A percentile compares a stretch with the other conserved stretches of the same genome.
Evolutionary conservation across 2,329 filamentous ascomycete genomes (phyloP).

Genomic region (Epichloe amarillans): DNA sequence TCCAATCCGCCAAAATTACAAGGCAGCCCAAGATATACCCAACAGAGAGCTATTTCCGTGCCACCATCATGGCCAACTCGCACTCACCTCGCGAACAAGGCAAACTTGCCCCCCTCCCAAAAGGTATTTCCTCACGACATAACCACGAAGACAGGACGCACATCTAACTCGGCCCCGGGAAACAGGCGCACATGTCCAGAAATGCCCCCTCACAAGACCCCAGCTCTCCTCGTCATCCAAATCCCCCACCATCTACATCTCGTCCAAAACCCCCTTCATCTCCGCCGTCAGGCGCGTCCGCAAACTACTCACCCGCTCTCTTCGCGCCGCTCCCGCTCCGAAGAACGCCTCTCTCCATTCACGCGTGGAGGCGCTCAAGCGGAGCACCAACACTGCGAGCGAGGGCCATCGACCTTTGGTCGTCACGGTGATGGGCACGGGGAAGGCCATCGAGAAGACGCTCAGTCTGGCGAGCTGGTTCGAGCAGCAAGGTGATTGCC

Average conservation of each 20-base stretch:
- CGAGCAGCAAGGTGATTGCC: slow-evolving; percentile 43
- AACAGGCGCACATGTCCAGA: slow-evolving; percentile 34
- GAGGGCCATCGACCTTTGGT: background rate
- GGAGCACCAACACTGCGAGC: slow-evolving; percentile 16
- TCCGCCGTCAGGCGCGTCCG: slow-evolving; percentile 52
- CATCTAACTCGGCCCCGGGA: background rate
- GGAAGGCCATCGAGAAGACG: slow-evolving; percentile 51
- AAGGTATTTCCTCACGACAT: slow-evolving; percentile 1
- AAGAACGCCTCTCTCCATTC: slow-evolving; percentile 31
- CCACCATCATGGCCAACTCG: background rate
- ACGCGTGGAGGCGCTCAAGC: slow-evolving; percentile 30
- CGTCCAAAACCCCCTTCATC: slow-evolving; percentile 54
- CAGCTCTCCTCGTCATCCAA: slow-evolving; percentile 30
- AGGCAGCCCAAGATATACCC: no score
- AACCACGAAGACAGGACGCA: background rate
- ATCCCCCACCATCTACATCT: slow-evolving; percentile 47
- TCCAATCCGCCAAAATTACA: background rate
- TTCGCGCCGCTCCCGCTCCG: slow-evolving; percentile 31
- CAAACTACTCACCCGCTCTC: slow-evolving; percentile 44
- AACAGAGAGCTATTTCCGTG: background rate
- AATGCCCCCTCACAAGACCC: slow-evolving; percentile 31
- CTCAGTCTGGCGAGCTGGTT: slow-evolving; percentile 53
- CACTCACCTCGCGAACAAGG: background rate
- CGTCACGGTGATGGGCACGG: slow-evolving; percentile 52
- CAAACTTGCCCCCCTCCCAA: slow-evolving; percentile 1